Evolutionary conservation across 108 stramenopile species (phyloP), one percentile per base, ranked within the genome.

Genomic region (Parietichytrium sp.): DNA sequence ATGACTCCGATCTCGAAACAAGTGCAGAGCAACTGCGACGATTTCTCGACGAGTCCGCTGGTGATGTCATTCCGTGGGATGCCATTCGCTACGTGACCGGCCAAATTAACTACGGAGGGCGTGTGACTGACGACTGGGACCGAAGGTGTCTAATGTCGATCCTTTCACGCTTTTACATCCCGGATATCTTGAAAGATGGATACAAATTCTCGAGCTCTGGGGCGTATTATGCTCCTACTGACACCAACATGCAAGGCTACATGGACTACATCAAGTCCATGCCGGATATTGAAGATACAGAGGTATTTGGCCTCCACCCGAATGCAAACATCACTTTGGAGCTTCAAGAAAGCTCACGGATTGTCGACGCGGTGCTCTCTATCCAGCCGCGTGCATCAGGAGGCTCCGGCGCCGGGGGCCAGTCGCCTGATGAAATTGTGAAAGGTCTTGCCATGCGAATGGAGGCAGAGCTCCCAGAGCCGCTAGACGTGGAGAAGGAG

Each of bases 41-140:
- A 0, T 89, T 91, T 77, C 50, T 90, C 16, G 51, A 89, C 50
- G 84, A 86, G 54, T 84, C 86, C 52, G 83, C 10, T 81, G 78
- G 4, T 77, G 86, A 85, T 83, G 30, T 84, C 83, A 18, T 90
- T 78, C 79, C 86, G 54, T 54, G 88, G 87, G 51, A 85, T 86
- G 83, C 85, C 18, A 54, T 90, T 29, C 54, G 81, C 72, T 90
- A 88, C 87, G 55, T 90, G 29, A 88, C 89, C 15, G 86, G 87
- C 45, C 89, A 90, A 53, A 90, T 90, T 54, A 90, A 88, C 72
- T 90, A 90, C 83, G 90, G 90, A 10, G 90, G 90, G 1, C 80
- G 90, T 25, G 89, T 90, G 12, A 90, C 90, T 10, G 90, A 90
- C 82, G 87, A 88, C 79, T 88, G 87, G 42, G 90, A 90, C 48